Evolutionary conservation across 2,329 filamentous ascomycete species (phyloP).

Genomic region (Colletotrichum tamarilloi): DNA sequence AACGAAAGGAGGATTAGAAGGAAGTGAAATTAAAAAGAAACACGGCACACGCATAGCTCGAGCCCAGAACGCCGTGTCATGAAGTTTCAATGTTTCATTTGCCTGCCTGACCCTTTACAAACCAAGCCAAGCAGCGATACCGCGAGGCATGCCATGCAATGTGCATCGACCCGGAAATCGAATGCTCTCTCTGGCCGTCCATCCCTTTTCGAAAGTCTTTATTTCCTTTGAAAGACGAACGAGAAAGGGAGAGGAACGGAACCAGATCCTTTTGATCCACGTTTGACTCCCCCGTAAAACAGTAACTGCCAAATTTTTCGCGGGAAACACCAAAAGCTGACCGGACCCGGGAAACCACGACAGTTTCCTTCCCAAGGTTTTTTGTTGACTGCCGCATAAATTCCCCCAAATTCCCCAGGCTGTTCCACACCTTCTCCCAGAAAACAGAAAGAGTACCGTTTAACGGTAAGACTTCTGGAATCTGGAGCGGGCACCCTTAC

Average conservation of each 20-base stretch:
- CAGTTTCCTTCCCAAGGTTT: slow-evolving; percentile 38
- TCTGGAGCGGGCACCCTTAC: slow-evolving; percentile 92
- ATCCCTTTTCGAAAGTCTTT: not conserved
- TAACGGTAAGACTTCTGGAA: slow-evolving; percentile 99
- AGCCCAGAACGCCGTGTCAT: slow-evolving; percentile 38
- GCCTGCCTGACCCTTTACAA: slow-evolving; percentile 62
- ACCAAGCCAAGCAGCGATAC: slow-evolving; percentile 53
- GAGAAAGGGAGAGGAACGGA: slow-evolving; percentile 35
- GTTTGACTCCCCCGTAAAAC: slow-evolving; percentile 37
- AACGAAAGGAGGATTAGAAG: not conserved
- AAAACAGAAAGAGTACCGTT: slow-evolving; percentile 47
- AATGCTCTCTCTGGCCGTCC: slow-evolving; percentile 19
- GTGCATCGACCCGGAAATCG: slow-evolving; percentile 48
- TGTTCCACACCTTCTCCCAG: not conserved
- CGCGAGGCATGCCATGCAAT: slow-evolving; percentile 59
- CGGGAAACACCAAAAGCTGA: slow-evolving; percentile 35
- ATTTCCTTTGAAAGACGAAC: slow-evolving; percentile 34
- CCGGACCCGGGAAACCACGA: slow-evolving; percentile 28
- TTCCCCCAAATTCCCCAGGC: slow-evolving; percentile 4
- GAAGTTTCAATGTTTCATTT: slow-evolving; percentile 62
- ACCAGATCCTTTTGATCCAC: slow-evolving; percentile 48
- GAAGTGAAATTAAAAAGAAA: slow-evolving; percentile 20
- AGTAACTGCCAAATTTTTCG: slow-evolving; percentile 32
- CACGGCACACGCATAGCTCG: slow-evolving; percentile 31
- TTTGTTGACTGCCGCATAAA: slow-evolving; percentile 28